These are phyloP conservation scores for Solanum okadae DNA, from an alignment of 257 asterid genomes.

Conservation along the genomic window DNA sequence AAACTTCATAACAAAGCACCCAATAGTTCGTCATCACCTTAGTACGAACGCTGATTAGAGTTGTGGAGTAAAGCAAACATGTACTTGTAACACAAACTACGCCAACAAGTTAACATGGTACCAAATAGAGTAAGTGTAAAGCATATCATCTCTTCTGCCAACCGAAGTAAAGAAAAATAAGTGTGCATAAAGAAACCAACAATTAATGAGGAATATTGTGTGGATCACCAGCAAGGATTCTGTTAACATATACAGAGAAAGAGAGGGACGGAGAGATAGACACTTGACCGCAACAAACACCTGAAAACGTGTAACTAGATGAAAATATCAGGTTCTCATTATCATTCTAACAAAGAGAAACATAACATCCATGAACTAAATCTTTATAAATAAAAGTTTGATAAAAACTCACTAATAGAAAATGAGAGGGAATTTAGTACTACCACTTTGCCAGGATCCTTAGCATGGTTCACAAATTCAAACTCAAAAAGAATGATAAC, in stretches of 20 bases:
- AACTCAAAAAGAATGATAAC: background rate
- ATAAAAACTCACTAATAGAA: background rate
- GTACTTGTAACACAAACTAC: background rate
- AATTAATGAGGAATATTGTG: background rate
- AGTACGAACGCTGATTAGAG: background rate
- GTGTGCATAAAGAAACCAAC: background rate
- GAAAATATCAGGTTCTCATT: background rate
- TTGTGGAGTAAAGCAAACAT: constrained; percentile 5
- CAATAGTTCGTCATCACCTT: background rate
- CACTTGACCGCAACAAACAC: background rate
- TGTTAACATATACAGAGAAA: background rate
- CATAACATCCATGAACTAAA: background rate
- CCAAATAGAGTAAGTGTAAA: constrained; percentile 6
- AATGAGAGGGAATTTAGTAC: background rate
- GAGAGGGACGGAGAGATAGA: background rate
- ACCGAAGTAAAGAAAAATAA: background rate
- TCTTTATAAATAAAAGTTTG: background rate
- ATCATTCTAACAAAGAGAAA: background rate
- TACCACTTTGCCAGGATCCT: background rate
- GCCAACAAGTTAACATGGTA: constrained; percentile 1
- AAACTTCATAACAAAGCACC: background rate
- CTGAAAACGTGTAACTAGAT: background rate
- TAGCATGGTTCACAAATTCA: background rate
- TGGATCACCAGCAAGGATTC: background rate
- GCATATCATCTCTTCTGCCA: background rate